phyloP scores from a whole-genome alignment of 1,139 yeast genomes.

The Blastobotrys aristatus region DNA sequence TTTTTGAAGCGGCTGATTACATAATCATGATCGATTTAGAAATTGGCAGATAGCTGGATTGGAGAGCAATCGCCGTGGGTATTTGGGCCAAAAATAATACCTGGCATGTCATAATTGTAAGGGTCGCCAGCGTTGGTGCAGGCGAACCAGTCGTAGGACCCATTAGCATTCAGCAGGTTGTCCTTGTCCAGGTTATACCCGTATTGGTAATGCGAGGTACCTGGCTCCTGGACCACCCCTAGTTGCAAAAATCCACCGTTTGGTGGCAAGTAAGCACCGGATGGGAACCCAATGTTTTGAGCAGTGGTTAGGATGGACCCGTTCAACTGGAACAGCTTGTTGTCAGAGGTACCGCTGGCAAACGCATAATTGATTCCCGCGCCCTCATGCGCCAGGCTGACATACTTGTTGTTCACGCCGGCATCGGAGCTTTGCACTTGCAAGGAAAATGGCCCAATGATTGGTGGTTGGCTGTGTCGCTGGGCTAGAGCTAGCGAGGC shows the following conservation, averaged over 20 bases:
- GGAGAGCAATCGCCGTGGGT: no score
- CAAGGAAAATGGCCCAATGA: constrained; percentile 1
- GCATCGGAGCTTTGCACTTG: constrained; percentile 2
- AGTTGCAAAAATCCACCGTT: constrained; percentile 5
- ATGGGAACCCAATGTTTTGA: background rate
- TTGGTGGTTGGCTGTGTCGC: background rate
- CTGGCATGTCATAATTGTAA: constrained; percentile 14
- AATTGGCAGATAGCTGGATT: no score
- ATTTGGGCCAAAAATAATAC: no score
- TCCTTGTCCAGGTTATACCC: constrained; percentile 4
- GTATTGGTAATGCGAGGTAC: background rate
- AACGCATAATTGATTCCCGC: constrained; percentile 46
- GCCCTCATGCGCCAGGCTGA: constrained; percentile 43
- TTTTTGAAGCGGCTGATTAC: background rate
- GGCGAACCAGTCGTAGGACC: constrained; percentile 10
- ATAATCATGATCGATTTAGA: no score
- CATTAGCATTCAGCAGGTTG: constrained; percentile 1
- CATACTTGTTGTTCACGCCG: constrained; percentile 29
- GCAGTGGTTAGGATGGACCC: constrained; percentile 25
- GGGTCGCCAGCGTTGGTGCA: constrained; percentile 15
- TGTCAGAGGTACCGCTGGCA: constrained; percentile 3
- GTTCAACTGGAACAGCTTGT: constrained; percentile 4
- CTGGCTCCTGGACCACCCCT: constrained; percentile 4
- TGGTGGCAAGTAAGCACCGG: constrained; percentile 1
- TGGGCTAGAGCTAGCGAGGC: no score